phyloP scores from a whole-genome alignment of 2,329 filamentous ascomycete species.

The Aspergillus novofumigatus region DNA sequence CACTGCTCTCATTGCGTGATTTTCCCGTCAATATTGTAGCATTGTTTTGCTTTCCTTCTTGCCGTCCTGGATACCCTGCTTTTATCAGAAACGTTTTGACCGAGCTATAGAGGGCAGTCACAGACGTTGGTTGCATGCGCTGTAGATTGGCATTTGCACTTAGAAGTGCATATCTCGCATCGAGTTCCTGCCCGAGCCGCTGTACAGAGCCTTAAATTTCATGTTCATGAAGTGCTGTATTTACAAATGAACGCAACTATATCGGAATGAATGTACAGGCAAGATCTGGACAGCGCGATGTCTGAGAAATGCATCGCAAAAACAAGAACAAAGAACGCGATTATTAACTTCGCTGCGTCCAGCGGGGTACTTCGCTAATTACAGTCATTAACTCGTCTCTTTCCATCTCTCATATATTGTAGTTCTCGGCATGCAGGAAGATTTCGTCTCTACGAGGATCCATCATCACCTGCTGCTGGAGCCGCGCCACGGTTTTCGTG shows the following conservation, averaged over 20 bases:
- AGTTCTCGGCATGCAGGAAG: conserved; percentile 92
- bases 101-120: neutral
- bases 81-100: neutral
- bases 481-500: conserved; percentile 72
- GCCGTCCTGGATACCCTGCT: conserved; percentile 1
- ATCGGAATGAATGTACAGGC: neutral
- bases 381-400: neutral
- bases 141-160: neutral
- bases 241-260: conserved; percentile 14
- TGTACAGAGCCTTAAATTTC: neutral
- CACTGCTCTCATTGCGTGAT: conserved; percentile 3
- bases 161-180: neutral
- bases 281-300: neutral
- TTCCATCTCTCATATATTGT: conserved; percentile 62
- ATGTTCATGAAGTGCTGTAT: conserved; percentile 1
- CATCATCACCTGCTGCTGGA: conserved; percentile 81
- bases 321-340: neutral
- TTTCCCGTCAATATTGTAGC: conserved; percentile 4
- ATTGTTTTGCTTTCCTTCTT: neutral
- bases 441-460: conserved; percentile 80
- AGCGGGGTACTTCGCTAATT: neutral
- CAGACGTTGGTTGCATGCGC: neutral
- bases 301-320: neutral
- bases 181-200: neutral
- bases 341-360: neutral